These are phyloP conservation scores for Colletotrichum filicis DNA, from an alignment of 2,329 filamentous ascomycete genomes.

Conservation along the genomic window DNA sequence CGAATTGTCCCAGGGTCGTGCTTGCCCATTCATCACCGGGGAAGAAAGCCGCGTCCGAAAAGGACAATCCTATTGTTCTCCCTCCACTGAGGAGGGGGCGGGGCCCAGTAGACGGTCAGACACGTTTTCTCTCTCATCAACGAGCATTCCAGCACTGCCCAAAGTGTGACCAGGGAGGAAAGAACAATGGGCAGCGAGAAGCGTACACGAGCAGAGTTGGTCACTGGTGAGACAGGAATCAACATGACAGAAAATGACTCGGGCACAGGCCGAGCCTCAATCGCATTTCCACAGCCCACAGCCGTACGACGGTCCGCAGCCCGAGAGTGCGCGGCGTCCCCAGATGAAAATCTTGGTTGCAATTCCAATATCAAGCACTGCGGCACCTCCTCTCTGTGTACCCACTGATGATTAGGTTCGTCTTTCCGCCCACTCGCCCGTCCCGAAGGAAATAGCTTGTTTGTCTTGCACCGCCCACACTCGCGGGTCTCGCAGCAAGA, in stretches of 20 bases:
- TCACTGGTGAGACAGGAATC: not conserved
- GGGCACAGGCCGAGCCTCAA: constrained; percentile 13
- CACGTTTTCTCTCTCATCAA: not conserved
- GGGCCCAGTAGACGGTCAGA: too few species aligned
- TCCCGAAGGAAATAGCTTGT: not conserved
- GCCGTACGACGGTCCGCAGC: not conserved
- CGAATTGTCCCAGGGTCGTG: not conserved
- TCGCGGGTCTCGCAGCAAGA: not conserved
- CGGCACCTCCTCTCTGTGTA: too few species aligned
- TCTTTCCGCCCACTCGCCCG: not conserved
- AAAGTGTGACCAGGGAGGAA: not conserved
- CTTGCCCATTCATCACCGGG: not conserved
- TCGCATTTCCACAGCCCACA: not conserved
- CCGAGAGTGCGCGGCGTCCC: not conserved
- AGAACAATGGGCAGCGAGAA: not conserved
- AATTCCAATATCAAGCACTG: not conserved
- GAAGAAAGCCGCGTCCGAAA: not conserved
- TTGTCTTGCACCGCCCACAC: not conserved
- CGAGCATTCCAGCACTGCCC: not conserved
- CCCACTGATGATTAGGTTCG: not conserved
- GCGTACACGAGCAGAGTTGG: not conserved
- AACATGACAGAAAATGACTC: constrained; percentile 3
- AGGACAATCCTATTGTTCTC: not conserved
- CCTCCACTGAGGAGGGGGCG: too few species aligned
- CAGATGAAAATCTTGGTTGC: not conserved